Conservation (phyloP, 176 grass and related monocot genomes). For the Cymbopogon citratus region DNA sequence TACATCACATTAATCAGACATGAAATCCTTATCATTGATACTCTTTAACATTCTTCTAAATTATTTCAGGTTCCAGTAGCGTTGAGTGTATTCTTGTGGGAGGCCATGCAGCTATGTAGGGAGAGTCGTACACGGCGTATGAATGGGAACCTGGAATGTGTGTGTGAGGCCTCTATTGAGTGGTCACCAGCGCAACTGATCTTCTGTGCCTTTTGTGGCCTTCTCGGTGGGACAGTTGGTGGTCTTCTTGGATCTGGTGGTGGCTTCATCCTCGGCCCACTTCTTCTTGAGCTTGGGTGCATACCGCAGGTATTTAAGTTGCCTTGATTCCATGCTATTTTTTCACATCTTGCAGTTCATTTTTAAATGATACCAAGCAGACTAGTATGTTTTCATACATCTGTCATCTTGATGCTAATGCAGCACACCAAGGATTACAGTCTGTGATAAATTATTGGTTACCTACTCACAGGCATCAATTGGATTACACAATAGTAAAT, state of each 20-base stretch:
- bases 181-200: constrained; percentile 74
- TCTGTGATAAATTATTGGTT: neutral
- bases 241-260: constrained; percentile 92
- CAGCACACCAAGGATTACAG: neutral
- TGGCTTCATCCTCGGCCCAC: constrained; percentile 92
- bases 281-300: constrained; percentile 91
- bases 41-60: constrained; percentile 7
- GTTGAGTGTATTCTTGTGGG: constrained; percentile 58
- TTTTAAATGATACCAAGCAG: neutral
- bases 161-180: constrained; percentile 89
- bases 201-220: constrained; percentile 75
- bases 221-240: constrained; percentile 87
- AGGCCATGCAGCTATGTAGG: constrained; percentile 56
- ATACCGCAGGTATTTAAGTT: constrained; percentile 76
- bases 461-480: neutral
- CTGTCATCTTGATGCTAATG: neutral
- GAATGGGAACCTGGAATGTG: constrained; percentile 67
- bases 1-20: neutral
- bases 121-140: constrained; percentile 61
- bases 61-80: constrained; percentile 59
- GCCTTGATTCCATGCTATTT: neutral
- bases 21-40: neutral
- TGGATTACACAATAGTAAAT: neutral
- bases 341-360: neutral
- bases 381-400: neutral